Evolutionary conservation across 441 rosid genomes (phyloP), one percentile per base, ranked within the genome.

Genomic region (Macaranga tanarius): DNA sequence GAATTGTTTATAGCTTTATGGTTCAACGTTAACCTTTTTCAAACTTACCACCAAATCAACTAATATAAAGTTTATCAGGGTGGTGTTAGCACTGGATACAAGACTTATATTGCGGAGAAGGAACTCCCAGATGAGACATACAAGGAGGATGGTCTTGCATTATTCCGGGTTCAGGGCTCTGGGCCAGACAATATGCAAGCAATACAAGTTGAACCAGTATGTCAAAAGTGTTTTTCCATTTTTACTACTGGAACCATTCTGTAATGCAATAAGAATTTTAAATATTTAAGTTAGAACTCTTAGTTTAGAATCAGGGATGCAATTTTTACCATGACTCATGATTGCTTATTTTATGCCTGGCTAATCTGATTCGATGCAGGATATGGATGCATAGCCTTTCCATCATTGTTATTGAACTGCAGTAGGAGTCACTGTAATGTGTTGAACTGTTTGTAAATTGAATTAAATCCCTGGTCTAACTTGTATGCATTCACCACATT

Each of bases 121-220:
- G 91, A 86, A 78, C 79, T 91, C 71, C 87, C 89, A 9, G 96
- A 93, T 71, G 93, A 78, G 63, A 96, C 98, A 25, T 93, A 91
- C 65, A 80, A 80, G 17, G 90, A 84, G 80, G 89, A 86, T 58
- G 88, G 95, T 76, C 63, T 89, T 70, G 99, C 99, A 40, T 71
- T 92, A 42, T 95, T 95, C 79, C 88, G 92, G 62, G 84, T 92
- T 81, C 97, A 96, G 84, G 99, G 99, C 62, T 83, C 95, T 72
- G 99, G 98, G 84, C 99, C 99, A 22, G 98, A 96, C 72, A 88
- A 91, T 80, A 93, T 96, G 99, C 99, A 96, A 84, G 90, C 98
- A 20, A 86, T 96, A 79, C 98, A 96, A 90, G 93, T 93, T 64
- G 96, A 96, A 67, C 82, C 98, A 3, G 99, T 96, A 92, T 71